Percentiles rank a stretch among this genome's conserved stretches.
Conservation (phyloP, 2,329 filamentous ascomycete species). For the Colletotrichum brevisporum region DNA sequence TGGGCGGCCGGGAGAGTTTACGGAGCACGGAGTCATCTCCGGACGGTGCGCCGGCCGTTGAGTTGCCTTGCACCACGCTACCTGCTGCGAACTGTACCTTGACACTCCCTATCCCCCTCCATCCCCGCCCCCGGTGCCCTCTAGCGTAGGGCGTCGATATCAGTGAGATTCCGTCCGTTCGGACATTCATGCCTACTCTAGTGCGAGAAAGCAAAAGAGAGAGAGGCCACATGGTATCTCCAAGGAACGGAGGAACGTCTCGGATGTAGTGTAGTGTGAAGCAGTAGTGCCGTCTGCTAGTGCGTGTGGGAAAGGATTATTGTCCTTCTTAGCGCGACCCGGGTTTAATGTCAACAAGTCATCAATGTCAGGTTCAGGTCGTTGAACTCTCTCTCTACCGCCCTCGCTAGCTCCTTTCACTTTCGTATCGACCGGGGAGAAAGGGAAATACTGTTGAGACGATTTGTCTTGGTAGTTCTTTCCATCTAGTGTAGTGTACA, state of each 20-base stretch:
- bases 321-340: not conserved
- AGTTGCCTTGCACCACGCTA: no score
- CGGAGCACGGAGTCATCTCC: not conserved
- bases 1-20: no score
- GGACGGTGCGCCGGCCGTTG: not conserved
- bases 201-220: no score
- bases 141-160: no score
- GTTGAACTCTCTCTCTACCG: no score
- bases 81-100: no score
- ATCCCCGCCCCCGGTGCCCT: no score
- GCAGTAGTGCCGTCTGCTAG: conserved; percentile 24
- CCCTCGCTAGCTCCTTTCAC: not conserved
- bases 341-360: not conserved
- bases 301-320: not conserved
- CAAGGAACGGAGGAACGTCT: conserved; percentile 20
- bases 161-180: not conserved
- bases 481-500: not conserved
- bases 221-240: not conserved
- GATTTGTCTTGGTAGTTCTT: not conserved
- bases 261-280: conserved; percentile 30
- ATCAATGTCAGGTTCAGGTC: no score
- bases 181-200: not conserved
- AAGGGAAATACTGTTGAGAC: not conserved
- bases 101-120: no score
- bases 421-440: not conserved